Conservation (phyloP, 192 early-diverging fungal species). For the Coemansia sp. region DNA sequence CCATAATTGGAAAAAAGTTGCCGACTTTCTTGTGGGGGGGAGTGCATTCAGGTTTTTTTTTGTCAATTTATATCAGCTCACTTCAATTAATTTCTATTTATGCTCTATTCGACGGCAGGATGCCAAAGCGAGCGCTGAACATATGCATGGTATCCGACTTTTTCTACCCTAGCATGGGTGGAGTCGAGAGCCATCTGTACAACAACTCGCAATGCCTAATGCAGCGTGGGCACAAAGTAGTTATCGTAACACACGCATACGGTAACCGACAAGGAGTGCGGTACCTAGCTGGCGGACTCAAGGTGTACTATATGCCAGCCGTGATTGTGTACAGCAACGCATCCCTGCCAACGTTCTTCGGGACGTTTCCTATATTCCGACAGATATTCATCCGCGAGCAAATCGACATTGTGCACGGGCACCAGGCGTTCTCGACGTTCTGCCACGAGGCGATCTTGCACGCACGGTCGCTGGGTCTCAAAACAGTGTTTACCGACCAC, state of each 20-base stretch:
- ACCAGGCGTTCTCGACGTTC: constrained; percentile 91
- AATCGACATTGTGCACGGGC: constrained; percentile 95
- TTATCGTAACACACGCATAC: constrained; percentile 94
- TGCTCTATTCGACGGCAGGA: not conserved
- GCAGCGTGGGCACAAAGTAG: constrained; percentile 90
- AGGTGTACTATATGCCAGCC: constrained; percentile 93
- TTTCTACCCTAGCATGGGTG: constrained; percentile 96
- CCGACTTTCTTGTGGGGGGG: no score
- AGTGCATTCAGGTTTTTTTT: no score
- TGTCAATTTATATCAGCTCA: not conserved
- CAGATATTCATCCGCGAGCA: constrained; percentile 88
- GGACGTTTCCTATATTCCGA: constrained; percentile 90
- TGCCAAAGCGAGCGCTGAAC: constrained; percentile 26
- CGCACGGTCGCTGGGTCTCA: constrained; percentile 92
- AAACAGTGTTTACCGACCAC: constrained; percentile 95
- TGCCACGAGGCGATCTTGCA: constrained; percentile 96
- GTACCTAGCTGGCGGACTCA: constrained; percentile 88
- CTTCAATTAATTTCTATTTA: not conserved
- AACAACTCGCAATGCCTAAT: constrained; percentile 88
- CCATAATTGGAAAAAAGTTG: no score
- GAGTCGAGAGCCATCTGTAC: constrained; percentile 93
- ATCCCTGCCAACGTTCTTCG: constrained; percentile 85
- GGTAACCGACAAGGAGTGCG: constrained; percentile 78
- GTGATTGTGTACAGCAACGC: constrained; percentile 85
- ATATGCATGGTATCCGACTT: constrained; percentile 93